phyloP scores from a whole-genome alignment of 306 rosid genomes.

The Castanea mollissima region DNA sequence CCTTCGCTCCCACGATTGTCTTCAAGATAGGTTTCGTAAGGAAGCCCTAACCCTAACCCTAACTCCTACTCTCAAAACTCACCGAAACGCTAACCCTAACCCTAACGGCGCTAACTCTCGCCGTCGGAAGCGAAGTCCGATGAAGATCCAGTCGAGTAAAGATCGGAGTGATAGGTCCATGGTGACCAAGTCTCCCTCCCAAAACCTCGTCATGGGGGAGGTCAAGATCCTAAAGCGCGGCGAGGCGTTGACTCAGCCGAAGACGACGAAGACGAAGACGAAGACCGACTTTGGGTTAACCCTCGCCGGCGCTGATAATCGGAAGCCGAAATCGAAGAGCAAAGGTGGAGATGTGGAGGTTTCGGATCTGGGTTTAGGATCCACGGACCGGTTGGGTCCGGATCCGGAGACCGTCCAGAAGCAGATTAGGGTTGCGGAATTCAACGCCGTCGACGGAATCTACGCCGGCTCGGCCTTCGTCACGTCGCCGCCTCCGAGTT shows the following conservation, averaged over 20 bases:
- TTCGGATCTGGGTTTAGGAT: conserved; percentile 46
- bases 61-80: neutral
- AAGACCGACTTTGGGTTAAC: no score
- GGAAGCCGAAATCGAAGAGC: conserved; percentile 14
- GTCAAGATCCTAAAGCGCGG: conserved; percentile 87
- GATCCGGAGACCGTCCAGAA: conserved; percentile 57
- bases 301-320: neutral
- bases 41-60: conserved; percentile 33
- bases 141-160: conserved; percentile 5
- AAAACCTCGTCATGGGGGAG: conserved; percentile 54
- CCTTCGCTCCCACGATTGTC: conserved; percentile 47
- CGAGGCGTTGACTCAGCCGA: conserved; percentile 38
- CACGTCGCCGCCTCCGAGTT: conserved; percentile 76
- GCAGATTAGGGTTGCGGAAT: conserved; percentile 54
- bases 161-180: conserved; percentile 25
- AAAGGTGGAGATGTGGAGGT: neutral
- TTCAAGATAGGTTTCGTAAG: conserved; percentile 32
- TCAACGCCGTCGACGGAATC: conserved; percentile 35
- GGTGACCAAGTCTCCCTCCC: conserved; percentile 23
- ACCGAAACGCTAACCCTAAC: neutral
- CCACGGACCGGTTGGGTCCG: conserved; percentile 70
- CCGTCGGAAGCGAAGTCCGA: conserved; percentile 57
- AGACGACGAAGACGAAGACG: neutral
- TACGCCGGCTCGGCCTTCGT: conserved; percentile 58
- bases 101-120: conserved; percentile 22